Evolutionary conservation across 2,329 filamentous ascomycete species (phyloP), one percentile per base, ranked within the genome.

Genomic region (Sporothrix inflata): DNA sequence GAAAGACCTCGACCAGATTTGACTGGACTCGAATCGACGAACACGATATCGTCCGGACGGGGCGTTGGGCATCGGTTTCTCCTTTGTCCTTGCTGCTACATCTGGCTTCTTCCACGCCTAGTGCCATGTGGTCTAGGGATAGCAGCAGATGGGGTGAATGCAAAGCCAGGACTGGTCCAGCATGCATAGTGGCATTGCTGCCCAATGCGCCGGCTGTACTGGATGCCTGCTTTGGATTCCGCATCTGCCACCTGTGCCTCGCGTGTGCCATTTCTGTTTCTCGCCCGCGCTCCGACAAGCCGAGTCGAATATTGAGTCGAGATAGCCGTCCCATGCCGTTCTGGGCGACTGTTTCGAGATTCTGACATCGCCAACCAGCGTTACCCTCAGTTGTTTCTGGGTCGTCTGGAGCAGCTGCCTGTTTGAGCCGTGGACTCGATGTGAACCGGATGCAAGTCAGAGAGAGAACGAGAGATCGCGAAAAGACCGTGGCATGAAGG

Each of bases 121-220:
- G 38, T 45, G 11, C 12, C 38, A 42, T 42, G 24, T 21, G 60
- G 38, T 8, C 38, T 21, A 60, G 60, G 21, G 57, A 42, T 21
- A 11, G 38, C n/a, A 63, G 24, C 60, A 63, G 60, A 63, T 66
- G 61, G 40, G 61, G 42, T 34, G 49, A 66, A 30, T 49, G 61
- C 61, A 49, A 30, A 49, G 24, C 21, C 61, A 66, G 24, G 42
- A 63, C 40, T 66, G 40, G 40, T 34, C 40, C 40, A 49, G 42
- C 21, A 34, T 47, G 60, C 60, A 49, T 66, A 34, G 21, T 14
- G 27, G 63, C 45, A 51, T 67, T 51, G 63, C 63, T 67, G 45
- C 63, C 63, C 63, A 67, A 67, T 45, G 45, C 42, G 6, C 45
- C 24, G 45, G 40, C 21, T 66, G 40, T n/a, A 12, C 16, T 30